These are phyloP conservation scores for Colletotrichum brevisporum DNA, from an alignment of 2,329 filamentous ascomycete species.

Conservation along the genomic window DNA sequence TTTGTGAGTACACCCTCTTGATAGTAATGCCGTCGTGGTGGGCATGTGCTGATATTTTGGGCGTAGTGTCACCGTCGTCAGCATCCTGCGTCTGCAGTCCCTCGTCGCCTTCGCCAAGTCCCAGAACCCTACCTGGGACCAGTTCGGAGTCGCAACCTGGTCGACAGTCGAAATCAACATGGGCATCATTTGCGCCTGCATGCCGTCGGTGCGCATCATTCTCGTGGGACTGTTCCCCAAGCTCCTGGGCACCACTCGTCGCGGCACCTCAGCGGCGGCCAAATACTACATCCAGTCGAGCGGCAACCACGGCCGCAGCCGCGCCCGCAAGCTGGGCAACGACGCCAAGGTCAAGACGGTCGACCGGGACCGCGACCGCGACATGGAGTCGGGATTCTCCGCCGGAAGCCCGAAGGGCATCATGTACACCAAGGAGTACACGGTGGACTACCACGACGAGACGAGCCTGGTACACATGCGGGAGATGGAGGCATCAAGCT, in stretches of 20 bases:
- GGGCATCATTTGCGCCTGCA: slow-evolving; percentile 55
- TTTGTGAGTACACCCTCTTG: slow-evolving; percentile 51
- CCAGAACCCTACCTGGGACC: slow-evolving; percentile 53
- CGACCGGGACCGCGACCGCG: slow-evolving; percentile 4
- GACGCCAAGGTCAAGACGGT: slow-evolving; percentile 34
- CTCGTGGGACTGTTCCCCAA: slow-evolving; percentile 56
- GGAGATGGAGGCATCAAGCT: slow-evolving; percentile 42
- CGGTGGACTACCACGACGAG: slow-evolving; percentile 53
- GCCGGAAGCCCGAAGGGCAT: slow-evolving; percentile 45
- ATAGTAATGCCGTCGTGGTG: too few species aligned
- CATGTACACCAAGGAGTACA: slow-evolving; percentile 51
- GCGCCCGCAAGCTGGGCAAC: slow-evolving; percentile 30
- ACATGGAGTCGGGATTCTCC: slow-evolving; percentile 7
- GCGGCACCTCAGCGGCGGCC: slow-evolving; percentile 23
- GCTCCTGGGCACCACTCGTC: slow-evolving; percentile 46
- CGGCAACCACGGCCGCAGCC: slow-evolving; percentile 39
- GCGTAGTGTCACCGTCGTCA: slow-evolving; percentile 54
- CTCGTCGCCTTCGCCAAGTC: slow-evolving; percentile 50
- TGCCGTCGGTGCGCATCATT: slow-evolving; percentile 53
- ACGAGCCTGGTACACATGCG: slow-evolving; percentile 49
- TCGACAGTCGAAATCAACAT: slow-evolving; percentile 56
- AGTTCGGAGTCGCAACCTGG: slow-evolving; percentile 51
- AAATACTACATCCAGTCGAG: slow-evolving; percentile 37
- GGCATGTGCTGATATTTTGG: slow-evolving; percentile 12
- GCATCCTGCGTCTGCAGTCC: slow-evolving; percentile 53